These are phyloP conservation scores for Cladosporium sp. DNA, from an alignment of 2,329 filamentous ascomycete species.

Conservation along the genomic window DNA sequence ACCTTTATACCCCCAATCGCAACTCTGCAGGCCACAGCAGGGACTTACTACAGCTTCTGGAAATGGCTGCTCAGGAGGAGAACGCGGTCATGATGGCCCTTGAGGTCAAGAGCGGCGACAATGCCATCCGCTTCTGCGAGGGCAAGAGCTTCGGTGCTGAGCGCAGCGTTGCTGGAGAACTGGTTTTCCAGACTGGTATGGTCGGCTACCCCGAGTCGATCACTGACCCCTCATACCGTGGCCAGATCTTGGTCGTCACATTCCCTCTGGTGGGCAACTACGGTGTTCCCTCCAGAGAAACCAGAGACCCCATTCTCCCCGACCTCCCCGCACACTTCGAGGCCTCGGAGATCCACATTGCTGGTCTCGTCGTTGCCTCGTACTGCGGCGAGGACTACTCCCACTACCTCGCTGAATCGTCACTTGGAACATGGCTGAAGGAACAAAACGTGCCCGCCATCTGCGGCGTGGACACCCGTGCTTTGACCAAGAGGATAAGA, in stretches of 20 bases:
- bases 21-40: slow-evolving; percentile 19
- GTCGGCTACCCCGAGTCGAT: slow-evolving; percentile 96
- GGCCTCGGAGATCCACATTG: slow-evolving; percentile 87
- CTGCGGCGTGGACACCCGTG: slow-evolving; percentile 90
- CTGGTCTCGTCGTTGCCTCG: slow-evolving; percentile 84
- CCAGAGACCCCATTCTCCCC: slow-evolving; percentile 78
- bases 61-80: slow-evolving; percentile 24
- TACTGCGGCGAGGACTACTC: slow-evolving; percentile 96
- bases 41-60: slow-evolving; percentile 14
- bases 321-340: slow-evolving; percentile 93
- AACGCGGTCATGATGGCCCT: slow-evolving; percentile 62
- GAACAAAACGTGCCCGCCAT: slow-evolving; percentile 93
- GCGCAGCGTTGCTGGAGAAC: slow-evolving; percentile 91
- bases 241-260: slow-evolving; percentile 94
- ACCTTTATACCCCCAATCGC: background rate
- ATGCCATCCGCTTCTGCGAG: slow-evolving; percentile 63
- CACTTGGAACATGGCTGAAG: slow-evolving; percentile 91
- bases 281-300: slow-evolving; percentile 85
- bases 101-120: slow-evolving; percentile 87
- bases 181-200: slow-evolving; percentile 99
- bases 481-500: slow-evolving; percentile 90
- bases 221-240: slow-evolving; percentile 83
- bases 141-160: slow-evolving; percentile 95
- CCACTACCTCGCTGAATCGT: slow-evolving; percentile 87
- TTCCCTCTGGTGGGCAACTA: slow-evolving; percentile 97